Evolutionary conservation across 352 stramenopile species (phyloP).

Genomic region (Achlya hypogyna): DNA sequence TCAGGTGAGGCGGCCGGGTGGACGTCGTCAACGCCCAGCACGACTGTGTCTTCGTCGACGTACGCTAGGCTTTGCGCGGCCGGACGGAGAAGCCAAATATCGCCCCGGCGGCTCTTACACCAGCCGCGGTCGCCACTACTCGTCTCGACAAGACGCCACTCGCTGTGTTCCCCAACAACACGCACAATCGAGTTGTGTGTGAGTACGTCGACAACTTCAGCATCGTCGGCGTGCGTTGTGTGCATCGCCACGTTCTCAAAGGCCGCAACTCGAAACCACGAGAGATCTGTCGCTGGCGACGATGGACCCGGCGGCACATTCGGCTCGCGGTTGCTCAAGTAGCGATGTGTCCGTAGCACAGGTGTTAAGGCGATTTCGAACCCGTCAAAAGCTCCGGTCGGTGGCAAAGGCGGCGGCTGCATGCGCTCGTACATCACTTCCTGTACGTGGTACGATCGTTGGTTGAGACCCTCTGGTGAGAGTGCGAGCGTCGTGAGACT

Average conservation of each 20-base stretch:
- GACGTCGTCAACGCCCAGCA: constrained; percentile 47
- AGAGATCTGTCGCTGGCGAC: neutral
- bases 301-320: neutral
- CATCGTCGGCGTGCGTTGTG: neutral
- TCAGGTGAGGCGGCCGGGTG: constrained; percentile 31
- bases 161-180: neutral
- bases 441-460: constrained; percentile 46
- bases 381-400: constrained; percentile 40
- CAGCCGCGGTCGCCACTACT: neutral
- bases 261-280: neutral
- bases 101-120: neutral
- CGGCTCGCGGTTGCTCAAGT: neutral
- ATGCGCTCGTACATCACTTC: constrained; percentile 62
- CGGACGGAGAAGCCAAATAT: neutral
- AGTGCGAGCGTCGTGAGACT: constrained; percentile 36
- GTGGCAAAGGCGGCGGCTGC: constrained; percentile 32
- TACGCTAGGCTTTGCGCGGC: neutral
- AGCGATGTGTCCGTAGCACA: neutral
- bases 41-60: constrained; percentile 44
- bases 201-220: neutral
- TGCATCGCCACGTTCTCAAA: neutral
- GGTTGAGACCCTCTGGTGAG: constrained; percentile 44
- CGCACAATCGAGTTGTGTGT: neutral
- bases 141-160: constrained; percentile 5
- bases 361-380: constrained; percentile 27